Percentiles rank a stretch among this genome's conserved stretches.
Conservation (phyloP, 306 rosid species). For the Inga oerstediana region DNA sequence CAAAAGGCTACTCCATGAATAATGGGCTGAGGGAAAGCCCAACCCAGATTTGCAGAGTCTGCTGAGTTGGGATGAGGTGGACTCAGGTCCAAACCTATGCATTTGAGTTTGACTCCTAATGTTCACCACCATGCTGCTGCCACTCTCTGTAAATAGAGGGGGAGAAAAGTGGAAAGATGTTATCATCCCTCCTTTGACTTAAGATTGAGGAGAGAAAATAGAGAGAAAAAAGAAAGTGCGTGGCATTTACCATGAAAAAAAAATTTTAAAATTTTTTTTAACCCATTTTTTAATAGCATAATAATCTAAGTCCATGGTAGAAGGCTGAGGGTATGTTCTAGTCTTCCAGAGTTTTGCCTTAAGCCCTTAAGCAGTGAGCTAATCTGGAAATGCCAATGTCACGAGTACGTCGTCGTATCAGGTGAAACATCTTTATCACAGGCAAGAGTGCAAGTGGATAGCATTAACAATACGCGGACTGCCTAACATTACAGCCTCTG, state of each 20-base stretch:
- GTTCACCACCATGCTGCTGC: background rate
- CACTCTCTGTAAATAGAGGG: background rate
- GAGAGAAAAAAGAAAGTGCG: too few species aligned
- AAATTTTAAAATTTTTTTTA: too few species aligned
- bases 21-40: background rate
- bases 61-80: background rate
- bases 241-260: too few species aligned
- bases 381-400: too few species aligned
- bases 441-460: slow-evolving; percentile 10
- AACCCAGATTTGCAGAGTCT: background rate
- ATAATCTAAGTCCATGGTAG: too few species aligned
- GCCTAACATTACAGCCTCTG: background rate
- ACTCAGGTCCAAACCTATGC: background rate
- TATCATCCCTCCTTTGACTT: too few species aligned
- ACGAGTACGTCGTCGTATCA: background rate
- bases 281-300: too few species aligned
- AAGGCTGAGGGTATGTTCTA: too few species aligned
- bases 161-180: too few species aligned
- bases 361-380: too few species aligned
- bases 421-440: background rate
- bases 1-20: background rate
- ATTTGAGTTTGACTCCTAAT: background rate
- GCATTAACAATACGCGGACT: slow-evolving; percentile 29
- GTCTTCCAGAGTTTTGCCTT: too few species aligned
- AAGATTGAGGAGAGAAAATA: too few species aligned